Percentiles rank a stretch among this genome's conserved stretches.
Evolutionary conservation across 208 protist genomes (phyloP).

Genomic region (Acanthamoeba culbertsoni): DNA sequence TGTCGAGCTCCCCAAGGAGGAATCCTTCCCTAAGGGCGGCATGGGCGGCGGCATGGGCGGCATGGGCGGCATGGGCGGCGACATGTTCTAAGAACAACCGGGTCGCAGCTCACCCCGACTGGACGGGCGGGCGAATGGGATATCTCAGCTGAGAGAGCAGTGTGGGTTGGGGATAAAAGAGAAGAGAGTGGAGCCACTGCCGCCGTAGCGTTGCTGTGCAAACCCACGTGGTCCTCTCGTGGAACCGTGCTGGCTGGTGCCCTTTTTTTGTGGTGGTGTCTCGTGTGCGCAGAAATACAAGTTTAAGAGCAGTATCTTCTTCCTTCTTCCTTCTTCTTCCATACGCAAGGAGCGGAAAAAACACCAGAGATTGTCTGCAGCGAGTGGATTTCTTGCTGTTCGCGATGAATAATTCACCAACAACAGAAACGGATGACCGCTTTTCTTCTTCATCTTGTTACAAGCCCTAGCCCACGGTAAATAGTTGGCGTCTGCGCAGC

Average conservation of each 20-base stretch:
- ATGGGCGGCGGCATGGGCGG: slow-evolving; percentile 20
- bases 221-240: neutral
- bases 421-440: too few relatives aligned
- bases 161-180: neutral
- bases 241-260: neutral
- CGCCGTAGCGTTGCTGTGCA: neutral
- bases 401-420: too few relatives aligned
- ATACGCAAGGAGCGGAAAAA: too few relatives aligned
- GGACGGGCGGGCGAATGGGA: neutral
- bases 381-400: too few relatives aligned
- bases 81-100: slow-evolving; percentile 45
- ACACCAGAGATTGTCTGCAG: too few relatives aligned
- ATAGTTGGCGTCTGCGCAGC: neutral
- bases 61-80: slow-evolving; percentile 62
- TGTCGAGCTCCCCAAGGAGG: slow-evolving; percentile 80
- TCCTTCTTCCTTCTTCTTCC: neutral
- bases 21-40: slow-evolving; percentile 30
- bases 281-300: too few relatives aligned
- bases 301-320: neutral
- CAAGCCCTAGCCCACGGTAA: neutral
- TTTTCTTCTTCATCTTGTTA: neutral
- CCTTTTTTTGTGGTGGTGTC: too few relatives aligned
- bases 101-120: neutral
- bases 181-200: neutral
- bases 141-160: neutral